Percentiles rank a stretch among this genome's conserved stretches.
Evolutionary conservation across 768 basidiomycete species (phyloP).

Genomic region (Kwoniella sp.): DNA sequence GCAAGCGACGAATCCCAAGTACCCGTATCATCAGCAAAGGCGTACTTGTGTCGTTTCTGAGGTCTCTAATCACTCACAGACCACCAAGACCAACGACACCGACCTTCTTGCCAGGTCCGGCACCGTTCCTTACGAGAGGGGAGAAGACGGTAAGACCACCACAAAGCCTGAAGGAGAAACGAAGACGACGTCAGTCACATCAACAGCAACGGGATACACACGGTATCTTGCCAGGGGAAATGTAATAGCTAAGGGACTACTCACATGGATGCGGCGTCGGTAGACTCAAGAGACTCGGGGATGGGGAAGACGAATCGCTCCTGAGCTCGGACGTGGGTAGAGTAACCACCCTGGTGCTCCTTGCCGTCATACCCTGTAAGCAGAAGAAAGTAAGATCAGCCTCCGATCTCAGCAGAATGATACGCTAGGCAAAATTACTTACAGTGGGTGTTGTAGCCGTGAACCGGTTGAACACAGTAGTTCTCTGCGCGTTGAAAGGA

Average conservation of each 20-base stretch:
- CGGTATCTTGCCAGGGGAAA: not conserved
- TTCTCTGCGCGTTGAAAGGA: slow-evolving; percentile 42
- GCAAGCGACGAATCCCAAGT: too few relatives aligned
- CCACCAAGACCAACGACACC: slow-evolving; percentile 71
- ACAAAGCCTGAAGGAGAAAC: slow-evolving; percentile 58
- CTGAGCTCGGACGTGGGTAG: slow-evolving; percentile 59
- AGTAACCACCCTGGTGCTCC: slow-evolving; percentile 61
- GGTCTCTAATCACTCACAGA: slow-evolving; percentile 44
- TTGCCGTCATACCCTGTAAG: slow-evolving; percentile 55
- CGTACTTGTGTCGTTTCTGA: too few relatives aligned
- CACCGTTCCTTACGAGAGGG: slow-evolving; percentile 63
- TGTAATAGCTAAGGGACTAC: slow-evolving; percentile 5
- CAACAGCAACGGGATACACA: too few relatives aligned
- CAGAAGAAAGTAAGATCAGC: slow-evolving; percentile 1
- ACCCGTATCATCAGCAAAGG: too few relatives aligned
- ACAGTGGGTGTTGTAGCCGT: slow-evolving; percentile 53
- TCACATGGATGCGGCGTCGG: slow-evolving; percentile 65
- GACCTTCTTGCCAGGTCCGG: slow-evolving; percentile 67
- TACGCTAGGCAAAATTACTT: slow-evolving; percentile 5
- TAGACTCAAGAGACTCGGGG: slow-evolving; percentile 62
- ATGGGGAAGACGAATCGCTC: slow-evolving; percentile 65
- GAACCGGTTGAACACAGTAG: slow-evolving; percentile 47
- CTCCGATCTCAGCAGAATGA: not conserved
- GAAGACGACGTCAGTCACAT: not conserved
- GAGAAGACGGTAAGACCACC: slow-evolving; percentile 69